A percentile compares a stretch with the other conserved stretches of the same genome.
Conservation (phyloP, 2,329 filamentous ascomycete genomes). For the Colletotrichum lentis region DNA sequence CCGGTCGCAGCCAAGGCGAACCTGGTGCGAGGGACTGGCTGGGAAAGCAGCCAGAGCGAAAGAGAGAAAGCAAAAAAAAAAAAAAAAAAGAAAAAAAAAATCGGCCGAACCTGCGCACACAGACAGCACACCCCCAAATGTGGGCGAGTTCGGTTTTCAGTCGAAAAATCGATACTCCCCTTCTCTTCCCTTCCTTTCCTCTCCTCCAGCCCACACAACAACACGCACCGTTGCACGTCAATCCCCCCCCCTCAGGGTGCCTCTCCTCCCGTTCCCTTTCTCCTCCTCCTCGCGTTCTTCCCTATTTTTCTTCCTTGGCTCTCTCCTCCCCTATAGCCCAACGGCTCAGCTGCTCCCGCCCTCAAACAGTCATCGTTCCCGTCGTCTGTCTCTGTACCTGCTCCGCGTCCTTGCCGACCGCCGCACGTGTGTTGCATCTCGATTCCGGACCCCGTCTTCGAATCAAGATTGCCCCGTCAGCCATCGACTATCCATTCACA, state of each 20-base stretch:
- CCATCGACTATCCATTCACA: constrained; percentile 30
- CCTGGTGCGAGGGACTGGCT: constrained; percentile 14
- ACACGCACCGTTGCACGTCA: constrained; percentile 56
- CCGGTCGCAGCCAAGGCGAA: constrained; percentile 28
- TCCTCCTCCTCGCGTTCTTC: constrained; percentile 46
- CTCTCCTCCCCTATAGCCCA: constrained; percentile 20
- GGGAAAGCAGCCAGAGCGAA: constrained; percentile 11
- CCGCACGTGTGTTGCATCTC: constrained; percentile 23
- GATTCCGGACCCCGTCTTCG: constrained; percentile 22
- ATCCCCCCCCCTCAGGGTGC: constrained; percentile 52
- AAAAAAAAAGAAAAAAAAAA: constrained; percentile 34
- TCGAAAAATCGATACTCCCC: constrained; percentile 36
- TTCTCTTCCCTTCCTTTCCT: constrained; percentile 35
- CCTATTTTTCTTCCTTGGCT: constrained; percentile 48
- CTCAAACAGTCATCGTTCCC: constrained; percentile 28
- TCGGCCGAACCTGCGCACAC: neutral
- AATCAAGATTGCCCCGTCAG: constrained; percentile 31
- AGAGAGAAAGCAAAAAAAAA: no score
- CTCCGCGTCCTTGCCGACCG: constrained; percentile 8
- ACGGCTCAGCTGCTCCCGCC: constrained; percentile 40
- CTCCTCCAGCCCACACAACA: constrained; percentile 40
- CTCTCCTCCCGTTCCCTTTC: constrained; percentile 44
- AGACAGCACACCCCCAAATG: no score
- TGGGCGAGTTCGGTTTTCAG: no score
- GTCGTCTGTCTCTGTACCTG: constrained; percentile 22